Evolutionary conservation across 2,329 filamentous ascomycete species (phyloP), one percentile per base, ranked within the genome.

Genomic region (Colletotrichum euphorbiae): DNA sequence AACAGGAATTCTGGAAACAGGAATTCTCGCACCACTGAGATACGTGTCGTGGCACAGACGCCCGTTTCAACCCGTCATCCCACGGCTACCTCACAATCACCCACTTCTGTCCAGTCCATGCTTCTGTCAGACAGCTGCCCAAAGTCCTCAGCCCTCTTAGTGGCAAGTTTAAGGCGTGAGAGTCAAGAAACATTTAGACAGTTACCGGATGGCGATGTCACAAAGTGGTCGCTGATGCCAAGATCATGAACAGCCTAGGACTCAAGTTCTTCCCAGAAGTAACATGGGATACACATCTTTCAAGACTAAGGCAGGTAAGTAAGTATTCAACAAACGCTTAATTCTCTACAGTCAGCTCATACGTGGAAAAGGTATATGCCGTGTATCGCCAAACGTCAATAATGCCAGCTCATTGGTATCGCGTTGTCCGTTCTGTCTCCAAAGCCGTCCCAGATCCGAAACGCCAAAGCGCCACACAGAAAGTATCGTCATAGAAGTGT

Each of bases 331-430:
- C 45, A 65, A 42, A 31, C 59, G n/a, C 45, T 58, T 36, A 38
- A 65, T 58, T 68, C 38, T 57, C 60, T 65, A 54, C 45, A 40
- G n/a, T 46, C 21, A 24, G 48, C 52, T 68, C 45, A 21, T 48
- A 52, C 46, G 31, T 51, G 8, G 24, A 48, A 43, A 21, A 52
- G 61, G 46, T 68, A 50, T 65, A 65, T 40, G 60, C 40, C 52
- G 24, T 42, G 48, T 59, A 24, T 54, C 38, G 21, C 54, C 46
- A 68, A 64, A 65, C 31, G 36, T 67, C 36, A 57, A 54, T 51
- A 65, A 65, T 68, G 65, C 46, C 65, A 68, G 54, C 61, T 65
- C 52, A 65, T 65, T 68, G 65, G 65, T 65, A 68, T 68, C 65
- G 48, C 46, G 13, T 62, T 61, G 17, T 55, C 50, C 43, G 19